Base-by-base conservation (phyloP, 2,329 filamentous ascomycete genomes). In the Ramularia collo-cygni region DNA sequence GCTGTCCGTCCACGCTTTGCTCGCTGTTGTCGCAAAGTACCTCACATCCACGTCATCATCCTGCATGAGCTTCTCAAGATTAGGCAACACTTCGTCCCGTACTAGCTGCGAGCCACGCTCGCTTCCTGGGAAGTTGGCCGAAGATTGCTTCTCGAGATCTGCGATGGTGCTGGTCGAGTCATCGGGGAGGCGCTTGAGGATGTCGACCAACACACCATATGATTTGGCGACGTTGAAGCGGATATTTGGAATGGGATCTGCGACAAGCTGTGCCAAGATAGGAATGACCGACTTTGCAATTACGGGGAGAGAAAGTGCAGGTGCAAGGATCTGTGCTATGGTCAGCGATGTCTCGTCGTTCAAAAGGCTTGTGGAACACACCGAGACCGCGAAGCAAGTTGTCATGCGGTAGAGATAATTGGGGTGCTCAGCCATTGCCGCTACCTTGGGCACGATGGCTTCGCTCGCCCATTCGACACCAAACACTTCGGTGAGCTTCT, bases 341-440 rank as follows among this genome's bases (percentile, higher is more conserved):
- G 29, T 57, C 42, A 54, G 50, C 13, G 21, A 12, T 16, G 7
- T 10, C 19, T 13, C 8, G n/a, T n/a, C n/a, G 12, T 12, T 28
- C 13, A 10, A 24, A 7, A n/a, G 29, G 3, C 6, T 18, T 6
- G 6, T 12, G 12, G 12, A 21, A 76, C 85, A 73, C 76, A 98
- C 92, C 56, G 88, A 90, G 53, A 98, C 93, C 47, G 92, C 92
- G 64, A 98, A 98, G 70, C 90, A 96, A n/a, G 92, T 98, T 8
- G 92, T 98, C 92, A 98, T 98, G 63, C 92, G 79, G 76, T 98
- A 98, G 38, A 98, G 82, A 64, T 98, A 98, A 71, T 98, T 98
- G 46, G 90, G 87, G 64, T 98, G 92, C 61, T 87, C 85, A 44
- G 92, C 92, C 92, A 98, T 96, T 27, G 85, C 85, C 76, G 95